Evolutionary conservation across 306 rosid species (phyloP).

Genomic region (Castanea crenata): DNA sequence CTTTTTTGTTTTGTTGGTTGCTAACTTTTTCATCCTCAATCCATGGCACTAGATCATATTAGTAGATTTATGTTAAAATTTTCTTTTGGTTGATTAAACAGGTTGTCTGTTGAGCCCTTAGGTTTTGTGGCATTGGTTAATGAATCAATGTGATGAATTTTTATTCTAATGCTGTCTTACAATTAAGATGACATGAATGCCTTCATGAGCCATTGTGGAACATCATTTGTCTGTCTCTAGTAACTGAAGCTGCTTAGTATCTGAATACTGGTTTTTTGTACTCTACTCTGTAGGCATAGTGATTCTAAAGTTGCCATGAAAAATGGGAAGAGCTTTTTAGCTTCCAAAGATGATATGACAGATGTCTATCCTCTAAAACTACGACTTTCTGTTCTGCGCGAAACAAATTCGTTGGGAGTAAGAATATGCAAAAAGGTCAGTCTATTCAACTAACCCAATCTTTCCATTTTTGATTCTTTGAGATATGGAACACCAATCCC

Average conservation of each 20-base stretch:
- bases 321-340: conserved; percentile 69
- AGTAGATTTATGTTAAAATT: neutral
- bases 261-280: conserved; percentile 24
- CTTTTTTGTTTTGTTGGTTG: neutral
- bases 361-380: conserved; percentile 97
- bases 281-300: conserved; percentile 67
- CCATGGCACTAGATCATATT: neutral
- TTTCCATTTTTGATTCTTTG: conserved; percentile 8
- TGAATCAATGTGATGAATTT: neutral
- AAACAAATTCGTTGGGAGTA: conserved; percentile 72
- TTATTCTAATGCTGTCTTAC: neutral
- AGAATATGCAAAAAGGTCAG: conserved; percentile 91
- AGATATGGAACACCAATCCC: neutral
- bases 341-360: conserved; percentile 66
- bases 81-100: neutral
- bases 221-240: neutral
- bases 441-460: neutral
- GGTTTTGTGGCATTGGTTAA: neutral
- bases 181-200: neutral
- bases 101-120: neutral
- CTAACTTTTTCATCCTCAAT: neutral
- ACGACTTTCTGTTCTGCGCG: conserved; percentile 72
- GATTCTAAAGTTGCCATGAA: conserved; percentile 60
- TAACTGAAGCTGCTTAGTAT: conserved; percentile 17
- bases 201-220: conserved; percentile 2